Base-by-base conservation (phyloP, 2,329 filamentous ascomycete species). In the Paramyrothecium roridum region DNA sequence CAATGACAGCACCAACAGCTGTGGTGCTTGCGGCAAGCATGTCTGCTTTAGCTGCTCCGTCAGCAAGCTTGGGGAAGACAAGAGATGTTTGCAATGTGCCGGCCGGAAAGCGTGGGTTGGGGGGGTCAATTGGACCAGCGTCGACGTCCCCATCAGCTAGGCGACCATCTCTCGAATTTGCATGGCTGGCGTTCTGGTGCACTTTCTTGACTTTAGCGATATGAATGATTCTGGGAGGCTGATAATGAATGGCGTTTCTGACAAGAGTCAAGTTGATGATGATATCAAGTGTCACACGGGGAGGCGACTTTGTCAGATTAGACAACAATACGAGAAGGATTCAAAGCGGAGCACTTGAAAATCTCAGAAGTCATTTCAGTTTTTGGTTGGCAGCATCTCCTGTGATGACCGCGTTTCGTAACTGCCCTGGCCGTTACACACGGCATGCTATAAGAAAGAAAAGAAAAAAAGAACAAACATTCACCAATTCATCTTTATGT, bases 1-100 rank as follows among this genome's bases (percentile, higher is more conserved):
- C 1, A 59, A 54, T 3, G 65, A 61, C 11, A 68, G 67, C 34
- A 48, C 4, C 46, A 67, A 69, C 26, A 66, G 69, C 1, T 86
- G 83, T 53, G 73, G 72, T 10, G 74, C 70, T 0, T 87, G 83
- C 55, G 73, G 77, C 6, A 85, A 81, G 64, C 70, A 76, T 12
- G 81, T 86, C 16, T 86, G 83, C 68, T 81, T 79, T 54, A 77
- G 80, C 54, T 87, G 84, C 63, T 84, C 82, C 0, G 75, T 86
- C 45, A 83, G 80, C 57, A 82, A 83, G 57, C 69, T 86, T 0
- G 81, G 81, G 3, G 77, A 80, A 57, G 72, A 81, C 61, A 73
- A 80, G 56, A 71, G 76, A 45, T 86, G 83, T 59, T 60, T 86
- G 47, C 69, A 66, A 4, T 86, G 84, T 61, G 80, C 80, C 1